These are phyloP conservation scores for Globisporangium emineosum DNA, from an alignment of 352 stramenopile genomes.

Conservation along the genomic window DNA sequence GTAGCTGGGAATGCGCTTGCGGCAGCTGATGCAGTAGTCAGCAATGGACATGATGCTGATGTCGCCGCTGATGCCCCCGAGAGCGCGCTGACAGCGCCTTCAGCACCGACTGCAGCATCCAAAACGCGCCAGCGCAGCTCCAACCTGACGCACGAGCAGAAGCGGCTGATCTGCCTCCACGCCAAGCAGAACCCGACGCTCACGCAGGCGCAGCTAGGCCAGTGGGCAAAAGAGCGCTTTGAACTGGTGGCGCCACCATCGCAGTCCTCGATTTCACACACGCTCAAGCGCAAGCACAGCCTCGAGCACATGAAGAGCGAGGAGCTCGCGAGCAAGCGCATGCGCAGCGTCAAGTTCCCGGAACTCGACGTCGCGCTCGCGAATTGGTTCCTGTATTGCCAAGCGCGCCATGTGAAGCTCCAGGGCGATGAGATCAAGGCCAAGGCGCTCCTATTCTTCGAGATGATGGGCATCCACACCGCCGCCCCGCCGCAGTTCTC, in stretches of 20 bases:
- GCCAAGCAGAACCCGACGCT: slow-evolving; percentile 66
- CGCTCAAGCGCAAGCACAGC: slow-evolving; percentile 67
- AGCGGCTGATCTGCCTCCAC: slow-evolving; percentile 74
- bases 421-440: slow-evolving; percentile 74
- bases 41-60: background rate
- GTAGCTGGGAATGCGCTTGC: background rate
- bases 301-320: slow-evolving; percentile 77
- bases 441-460: slow-evolving; percentile 67
- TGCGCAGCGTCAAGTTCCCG: slow-evolving; percentile 72
- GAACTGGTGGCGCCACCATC: slow-evolving; percentile 55
- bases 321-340: slow-evolving; percentile 71
- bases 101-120: background rate
- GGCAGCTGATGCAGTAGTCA: background rate
- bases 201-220: slow-evolving; percentile 68
- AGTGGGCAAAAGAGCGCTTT: slow-evolving; percentile 76
- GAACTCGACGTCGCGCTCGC: slow-evolving; percentile 75
- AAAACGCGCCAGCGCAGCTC: slow-evolving; percentile 56
- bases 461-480: slow-evolving; percentile 47
- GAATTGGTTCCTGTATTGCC: slow-evolving; percentile 79
- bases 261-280: slow-evolving; percentile 80
- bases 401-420: slow-evolving; percentile 50
- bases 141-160: slow-evolving; percentile 82
- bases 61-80: background rate
- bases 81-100: background rate
- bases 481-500: slow-evolving; percentile 69